These are phyloP conservation scores for Physcomitrium patens DNA, from an alignment of 225 moss, liverwort and hornwort genomes.

Conservation along the genomic window DNA sequence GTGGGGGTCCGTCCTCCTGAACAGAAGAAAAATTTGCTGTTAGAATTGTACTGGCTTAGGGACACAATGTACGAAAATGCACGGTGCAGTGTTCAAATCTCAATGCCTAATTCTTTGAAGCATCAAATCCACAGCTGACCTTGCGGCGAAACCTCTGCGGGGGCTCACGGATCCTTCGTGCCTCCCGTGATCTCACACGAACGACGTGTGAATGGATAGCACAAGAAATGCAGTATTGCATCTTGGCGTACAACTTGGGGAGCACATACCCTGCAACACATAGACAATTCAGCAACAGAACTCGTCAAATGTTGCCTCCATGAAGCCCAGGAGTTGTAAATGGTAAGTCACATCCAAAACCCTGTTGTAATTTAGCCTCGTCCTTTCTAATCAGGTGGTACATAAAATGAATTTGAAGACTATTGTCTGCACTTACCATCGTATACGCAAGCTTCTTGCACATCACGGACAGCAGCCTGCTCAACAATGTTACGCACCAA, in stretches of 20 bases:
- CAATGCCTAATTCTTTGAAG: not conserved
- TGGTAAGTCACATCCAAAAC: too few species aligned
- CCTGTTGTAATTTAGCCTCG: too few species aligned
- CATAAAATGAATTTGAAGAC: not conserved
- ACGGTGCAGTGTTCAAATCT: not conserved
- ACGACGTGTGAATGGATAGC: conserved; percentile 94
- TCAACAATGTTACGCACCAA: conserved; percentile 94
- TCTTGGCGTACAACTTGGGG: conserved; percentile 89
- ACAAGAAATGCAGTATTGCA: conserved; percentile 93
- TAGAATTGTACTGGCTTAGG: too few species aligned
- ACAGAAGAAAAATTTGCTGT: not conserved
- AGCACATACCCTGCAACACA: conserved; percentile 66
- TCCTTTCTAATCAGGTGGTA: not conserved
- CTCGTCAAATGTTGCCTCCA: too few species aligned
- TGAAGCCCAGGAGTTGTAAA: too few species aligned
- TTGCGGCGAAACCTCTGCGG: conserved; percentile 92
- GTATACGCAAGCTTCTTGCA: conserved; percentile 95
- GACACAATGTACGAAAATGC: not conserved
- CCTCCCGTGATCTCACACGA: conserved; percentile 85
- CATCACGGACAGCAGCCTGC: conserved; percentile 92
- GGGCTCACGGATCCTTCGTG: conserved; percentile 89
- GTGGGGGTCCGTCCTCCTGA: conserved; percentile 64
- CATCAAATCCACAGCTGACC: conserved; percentile 25
- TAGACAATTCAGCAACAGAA: not conserved
- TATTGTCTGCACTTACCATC: conserved; percentile 47